Conservation (phyloP, 306 rosid genomes). For the Amphicarpaea edgeworthii region DNA sequence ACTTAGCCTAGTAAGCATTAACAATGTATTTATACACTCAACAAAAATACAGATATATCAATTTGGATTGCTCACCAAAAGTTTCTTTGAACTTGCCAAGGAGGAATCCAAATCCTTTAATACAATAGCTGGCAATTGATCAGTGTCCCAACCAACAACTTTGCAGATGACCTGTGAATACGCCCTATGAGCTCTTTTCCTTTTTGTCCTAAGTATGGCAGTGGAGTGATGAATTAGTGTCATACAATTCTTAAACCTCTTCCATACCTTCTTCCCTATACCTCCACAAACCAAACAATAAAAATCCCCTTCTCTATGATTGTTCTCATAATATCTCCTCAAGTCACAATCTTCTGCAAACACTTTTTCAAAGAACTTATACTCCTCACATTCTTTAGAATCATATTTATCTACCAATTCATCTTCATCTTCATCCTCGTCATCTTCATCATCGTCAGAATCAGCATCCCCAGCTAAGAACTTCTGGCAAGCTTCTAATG, state of each 20-base stretch:
- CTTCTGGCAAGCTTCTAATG: slow-evolving; percentile 55
- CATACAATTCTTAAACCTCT: slow-evolving; percentile 61
- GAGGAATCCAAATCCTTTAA: slow-evolving; percentile 56
- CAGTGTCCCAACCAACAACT: slow-evolving; percentile 73
- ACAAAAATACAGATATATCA: slow-evolving; percentile 15
- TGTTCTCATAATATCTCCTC: slow-evolving; percentile 66
- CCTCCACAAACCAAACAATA: slow-evolving; percentile 79
- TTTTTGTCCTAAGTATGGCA: slow-evolving; percentile 52
- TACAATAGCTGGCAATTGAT: slow-evolving; percentile 59
- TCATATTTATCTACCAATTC: slow-evolving; percentile 28
- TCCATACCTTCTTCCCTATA: slow-evolving; percentile 63
- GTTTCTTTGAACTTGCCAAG: slow-evolving; percentile 25
- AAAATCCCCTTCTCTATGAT: slow-evolving; percentile 59
- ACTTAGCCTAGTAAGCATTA: slow-evolving; percentile 27
- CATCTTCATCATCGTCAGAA: slow-evolving; percentile 53
- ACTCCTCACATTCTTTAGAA: slow-evolving; percentile 51
- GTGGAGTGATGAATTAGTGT: slow-evolving; percentile 69
- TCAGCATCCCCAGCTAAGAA: slow-evolving; percentile 49
- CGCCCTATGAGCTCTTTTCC: slow-evolving; percentile 65
- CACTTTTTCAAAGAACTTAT: slow-evolving; percentile 54
- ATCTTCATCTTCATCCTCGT: slow-evolving; percentile 39
- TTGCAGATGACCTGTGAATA: slow-evolving; percentile 66
- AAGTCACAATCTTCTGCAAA: slow-evolving; percentile 59
- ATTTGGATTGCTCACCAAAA: slow-evolving; percentile 45
- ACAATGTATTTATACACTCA: not conserved